Evolutionary conservation across 225 moss, liverwort and hornwort genomes (phyloP), one percentile per base, ranked within the genome.

Genomic region (Anthoceros angustus): DNA sequence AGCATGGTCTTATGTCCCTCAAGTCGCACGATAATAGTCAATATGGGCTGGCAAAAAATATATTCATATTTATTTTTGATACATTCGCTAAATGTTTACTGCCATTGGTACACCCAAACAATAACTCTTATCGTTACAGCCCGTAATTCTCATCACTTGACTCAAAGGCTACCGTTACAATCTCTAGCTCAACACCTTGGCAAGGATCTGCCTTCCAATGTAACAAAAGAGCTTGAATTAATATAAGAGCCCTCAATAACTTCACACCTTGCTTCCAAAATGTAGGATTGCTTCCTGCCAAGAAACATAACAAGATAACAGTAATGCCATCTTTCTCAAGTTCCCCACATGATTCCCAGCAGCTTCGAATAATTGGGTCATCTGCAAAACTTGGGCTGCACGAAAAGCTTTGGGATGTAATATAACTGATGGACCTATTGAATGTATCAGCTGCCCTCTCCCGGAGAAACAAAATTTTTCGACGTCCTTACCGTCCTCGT

Each of bases 251-350:
- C 49, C 73, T 73, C 2, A 86, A 49, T 5, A 86, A 71, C 55
- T 86, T 83, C 41, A 90, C 69, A 63, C 90, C 90, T 81, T 79
- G 84, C 69, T 75, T 81, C 84, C 81, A 78, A 61, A 70, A 62
- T 1, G 74, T 72, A 40, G 81, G 72, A 25, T 64, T 71, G 16
- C 75, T 77, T 72, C 75, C 83, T 84, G 67, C 62, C 39, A 66
- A 63, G 55, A 38, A 42, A 41, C 67, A 42, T 20, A 66, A 41
- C 62, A 24, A 43, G 12, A 63, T 8, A n/a, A 55, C 7, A 15
- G 39, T n/a, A 61, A 39, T 12, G 10, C 40, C 7, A 42, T 42
- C 5, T 42, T 40, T n/a, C n/a, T 60, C n/a, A 8, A 7, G 26
- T 32, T 24, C 10, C 16, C 9, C 15, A 64, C 64, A n/a, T n/a